Evolutionary conservation across 2,329 filamentous ascomycete species (phyloP), one percentile per base, ranked within the genome.

Genomic region (Calonectria henricotiae): DNA sequence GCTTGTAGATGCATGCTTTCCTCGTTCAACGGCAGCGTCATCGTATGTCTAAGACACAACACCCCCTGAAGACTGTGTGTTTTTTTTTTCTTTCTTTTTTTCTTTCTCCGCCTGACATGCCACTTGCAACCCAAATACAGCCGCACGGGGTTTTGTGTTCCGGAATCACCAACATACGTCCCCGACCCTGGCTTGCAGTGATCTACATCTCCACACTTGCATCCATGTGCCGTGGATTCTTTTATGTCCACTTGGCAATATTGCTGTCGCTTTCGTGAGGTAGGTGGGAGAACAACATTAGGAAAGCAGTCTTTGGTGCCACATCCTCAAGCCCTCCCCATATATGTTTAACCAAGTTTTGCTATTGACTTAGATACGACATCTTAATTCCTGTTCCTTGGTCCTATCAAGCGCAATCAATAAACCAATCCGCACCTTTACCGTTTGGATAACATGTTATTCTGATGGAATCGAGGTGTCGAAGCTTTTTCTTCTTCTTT

Each of bases 161-260:
- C 30, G 32, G 41, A 43, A 37, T 60, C 13, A 4, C n/a, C n/a
- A n/a, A n/a, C n/a, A n/a, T n/a, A n/a, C n/a, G n/a, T 49, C 43
- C 49, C 43, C 35, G 62, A 43, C 49, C 66, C 61, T 23, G 41
- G 61, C 32, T 51, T 20, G 51, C 67, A 61, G 60, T 32, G 30
- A 60, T 60, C 44, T 51, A n/a, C 61, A 61, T 49, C n/a, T 27
- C 32, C 54, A 47, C 66, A 51, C 51, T 46, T n/a, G n/a, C 41
- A 62, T 6, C 7, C 41, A 30, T 30, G 27, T 43, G 61, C 8
- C 30, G n/a, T 25, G 44, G 11, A 9, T 46, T 46, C 25, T n/a
- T 46, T 39, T 7, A 30, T 30, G 27, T 7, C 27, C 7, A 30
- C 4, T 30, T 30, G 27, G 27, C 4, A 30, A 30, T 30, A 7